Conservation (phyloP, 345 rosid genomes). For the Cochlearia excelsa region DNA sequence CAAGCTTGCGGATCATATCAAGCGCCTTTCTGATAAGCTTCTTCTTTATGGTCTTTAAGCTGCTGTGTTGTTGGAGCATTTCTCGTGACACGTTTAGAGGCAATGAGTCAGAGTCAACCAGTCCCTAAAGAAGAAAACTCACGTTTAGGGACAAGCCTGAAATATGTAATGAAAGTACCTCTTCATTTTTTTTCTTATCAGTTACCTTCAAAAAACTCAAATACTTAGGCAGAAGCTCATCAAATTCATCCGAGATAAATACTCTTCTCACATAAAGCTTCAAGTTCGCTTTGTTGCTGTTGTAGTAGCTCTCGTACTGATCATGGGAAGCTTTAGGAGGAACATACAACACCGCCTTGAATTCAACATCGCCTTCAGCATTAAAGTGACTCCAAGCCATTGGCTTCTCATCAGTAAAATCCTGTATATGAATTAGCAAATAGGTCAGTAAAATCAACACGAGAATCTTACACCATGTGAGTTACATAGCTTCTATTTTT, state of each 20-base stretch:
- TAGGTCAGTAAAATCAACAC: slow-evolving; percentile 22
- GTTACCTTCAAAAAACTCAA: slow-evolving; percentile 84
- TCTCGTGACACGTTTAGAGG: slow-evolving; percentile 94
- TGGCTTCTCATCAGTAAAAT: slow-evolving; percentile 81
- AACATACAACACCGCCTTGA: slow-evolving; percentile 87
- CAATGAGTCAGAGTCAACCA: slow-evolving; percentile 92
- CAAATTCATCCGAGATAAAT: slow-evolving; percentile 98
- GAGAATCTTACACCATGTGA: slow-evolving; percentile 1
- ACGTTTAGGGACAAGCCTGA: background rate
- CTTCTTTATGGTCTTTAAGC: slow-evolving; percentile 96
- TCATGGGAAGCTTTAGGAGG: slow-evolving; percentile 97
- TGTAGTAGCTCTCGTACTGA: slow-evolving; percentile 91
- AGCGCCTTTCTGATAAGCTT: slow-evolving; percentile 95
- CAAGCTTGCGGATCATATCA: slow-evolving; percentile 88
- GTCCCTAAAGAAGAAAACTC: slow-evolving; percentile 63
- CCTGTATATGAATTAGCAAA: slow-evolving; percentile 45
- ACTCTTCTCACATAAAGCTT: slow-evolving; percentile 91
- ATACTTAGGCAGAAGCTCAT: slow-evolving; percentile 92
- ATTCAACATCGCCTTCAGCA: slow-evolving; percentile 98
- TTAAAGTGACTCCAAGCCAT: slow-evolving; percentile 88
- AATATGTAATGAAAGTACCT: background rate
- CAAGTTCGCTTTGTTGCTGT: slow-evolving; percentile 77
- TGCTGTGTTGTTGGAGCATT: slow-evolving; percentile 97
- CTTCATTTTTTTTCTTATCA: background rate
- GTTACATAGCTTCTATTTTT: slow-evolving; percentile 1